phyloP scores from a whole-genome alignment of 306 rosid genomes.

The Nissolia schottii region DNA sequence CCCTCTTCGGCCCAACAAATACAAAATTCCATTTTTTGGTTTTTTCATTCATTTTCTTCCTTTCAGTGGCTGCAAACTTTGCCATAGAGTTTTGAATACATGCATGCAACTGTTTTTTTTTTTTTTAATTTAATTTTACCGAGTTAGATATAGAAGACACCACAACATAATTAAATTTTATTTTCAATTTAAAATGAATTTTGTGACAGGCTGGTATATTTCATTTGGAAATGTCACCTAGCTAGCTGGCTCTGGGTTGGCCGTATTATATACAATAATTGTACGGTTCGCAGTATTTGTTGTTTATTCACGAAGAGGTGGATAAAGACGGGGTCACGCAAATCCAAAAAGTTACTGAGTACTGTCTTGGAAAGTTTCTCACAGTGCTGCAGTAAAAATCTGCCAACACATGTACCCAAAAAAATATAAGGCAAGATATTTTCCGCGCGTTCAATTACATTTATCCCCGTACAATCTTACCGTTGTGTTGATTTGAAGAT shows the following conservation, averaged over 20 bases:
- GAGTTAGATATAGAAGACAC: not conserved
- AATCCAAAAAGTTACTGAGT: conserved; percentile 1
- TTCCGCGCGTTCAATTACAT: not conserved
- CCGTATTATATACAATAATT: conserved; percentile 13
- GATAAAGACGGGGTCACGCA: conserved; percentile 1
- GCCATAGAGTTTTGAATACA: not conserved
- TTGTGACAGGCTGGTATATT: not conserved
- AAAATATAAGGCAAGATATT: not conserved
- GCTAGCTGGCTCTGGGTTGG: not conserved
- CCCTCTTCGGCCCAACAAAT: not conserved
- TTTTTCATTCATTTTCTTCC: not conserved
- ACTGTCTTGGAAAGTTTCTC: not conserved
- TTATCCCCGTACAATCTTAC: not conserved
- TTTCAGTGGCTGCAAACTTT: not conserved
- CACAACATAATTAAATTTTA: not conserved
- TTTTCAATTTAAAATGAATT: not conserved
- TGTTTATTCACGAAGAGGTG: not conserved
- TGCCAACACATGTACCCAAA: not conserved
- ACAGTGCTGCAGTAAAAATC: not conserved
- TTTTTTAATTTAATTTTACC: not conserved
- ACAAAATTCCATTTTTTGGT: not conserved
- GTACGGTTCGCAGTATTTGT: conserved; percentile 20
- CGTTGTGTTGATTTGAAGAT: not conserved
- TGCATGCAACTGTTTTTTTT: not conserved
- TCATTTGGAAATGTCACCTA: not conserved